Percentiles rank a stretch among this genome's conserved stretches.
phyloP scores from a whole-genome alignment of 352 stramenopile species.

The Globisporangium nagaii region DNA sequence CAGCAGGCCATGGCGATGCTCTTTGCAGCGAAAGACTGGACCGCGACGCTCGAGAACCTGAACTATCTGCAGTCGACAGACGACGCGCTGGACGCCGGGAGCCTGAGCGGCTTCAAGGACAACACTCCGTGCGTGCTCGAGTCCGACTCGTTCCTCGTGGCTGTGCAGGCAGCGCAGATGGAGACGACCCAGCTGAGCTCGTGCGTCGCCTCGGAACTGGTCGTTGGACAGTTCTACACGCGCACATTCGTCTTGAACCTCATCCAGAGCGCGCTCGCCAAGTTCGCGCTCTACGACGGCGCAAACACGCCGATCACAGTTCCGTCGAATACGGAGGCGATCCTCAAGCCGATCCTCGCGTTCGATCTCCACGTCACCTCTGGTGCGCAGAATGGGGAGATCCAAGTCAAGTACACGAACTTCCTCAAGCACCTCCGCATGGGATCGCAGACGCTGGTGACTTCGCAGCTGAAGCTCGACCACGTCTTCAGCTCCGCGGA shows the following conservation, averaged over 20 bases:
- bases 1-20: constrained; percentile 28
- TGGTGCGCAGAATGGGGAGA: constrained; percentile 6
- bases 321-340: constrained; percentile 8
- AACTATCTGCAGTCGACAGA: constrained; percentile 20
- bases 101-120: constrained; percentile 19
- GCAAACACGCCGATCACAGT: constrained; percentile 8
- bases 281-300: constrained; percentile 9
- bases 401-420: background rate
- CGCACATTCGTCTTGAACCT: constrained; percentile 25
- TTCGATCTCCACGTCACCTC: constrained; percentile 26
- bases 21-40: constrained; percentile 27
- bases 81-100: constrained; percentile 13
- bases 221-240: constrained; percentile 35
- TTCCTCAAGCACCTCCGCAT: constrained; percentile 23
- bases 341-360: constrained; percentile 23
- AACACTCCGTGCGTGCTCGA: constrained; percentile 20
- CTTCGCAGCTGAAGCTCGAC: constrained; percentile 29
- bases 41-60: constrained; percentile 19
- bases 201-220: constrained; percentile 31
- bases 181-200: constrained; percentile 24
- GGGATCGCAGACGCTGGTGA: constrained; percentile 12
- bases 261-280: constrained; percentile 18
- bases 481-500: constrained; percentile 10
- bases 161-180: constrained; percentile 24
- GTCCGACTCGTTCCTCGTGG: constrained; percentile 30